These are phyloP conservation scores for Mimosa bimucronata DNA, from an alignment of 306 rosid species.

Conservation along the genomic window DNA sequence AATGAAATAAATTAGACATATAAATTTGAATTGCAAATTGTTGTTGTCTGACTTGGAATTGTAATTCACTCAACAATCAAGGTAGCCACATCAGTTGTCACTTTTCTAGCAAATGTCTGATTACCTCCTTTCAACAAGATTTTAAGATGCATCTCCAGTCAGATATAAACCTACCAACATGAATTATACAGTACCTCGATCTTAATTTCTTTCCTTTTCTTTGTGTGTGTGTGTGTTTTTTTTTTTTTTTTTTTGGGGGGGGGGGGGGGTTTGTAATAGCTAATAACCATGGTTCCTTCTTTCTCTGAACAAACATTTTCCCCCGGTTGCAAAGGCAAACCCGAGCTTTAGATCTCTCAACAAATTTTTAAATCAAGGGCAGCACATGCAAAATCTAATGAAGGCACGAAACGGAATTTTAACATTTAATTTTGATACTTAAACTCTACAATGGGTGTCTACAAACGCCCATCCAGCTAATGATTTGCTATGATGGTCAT, in stretches of 20 bases:
- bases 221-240: too few species aligned
- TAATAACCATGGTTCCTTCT: too few species aligned
- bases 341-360: too few species aligned
- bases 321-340: too few species aligned
- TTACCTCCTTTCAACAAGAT: background rate
- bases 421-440: background rate
- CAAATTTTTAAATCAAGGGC: background rate
- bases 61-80: background rate
- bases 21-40: background rate
- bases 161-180: too few species aligned
- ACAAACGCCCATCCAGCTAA: background rate
- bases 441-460: background rate
- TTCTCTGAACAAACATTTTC: too few species aligned
- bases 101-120: background rate
- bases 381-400: background rate
- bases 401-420: background rate
- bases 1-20: too few species aligned
- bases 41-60: background rate
- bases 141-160: background rate
- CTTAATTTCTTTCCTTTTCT: too few species aligned
- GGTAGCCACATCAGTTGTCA: background rate
- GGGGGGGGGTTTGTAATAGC: too few species aligned
- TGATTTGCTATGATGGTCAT: background rate
- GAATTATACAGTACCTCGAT: too few species aligned
- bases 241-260: too few species aligned